A percentile compares a stretch with the other conserved stretches of the same genome.
Conservation (phyloP, 208 protist species). For the Endotrypanum monterogeii region DNA sequence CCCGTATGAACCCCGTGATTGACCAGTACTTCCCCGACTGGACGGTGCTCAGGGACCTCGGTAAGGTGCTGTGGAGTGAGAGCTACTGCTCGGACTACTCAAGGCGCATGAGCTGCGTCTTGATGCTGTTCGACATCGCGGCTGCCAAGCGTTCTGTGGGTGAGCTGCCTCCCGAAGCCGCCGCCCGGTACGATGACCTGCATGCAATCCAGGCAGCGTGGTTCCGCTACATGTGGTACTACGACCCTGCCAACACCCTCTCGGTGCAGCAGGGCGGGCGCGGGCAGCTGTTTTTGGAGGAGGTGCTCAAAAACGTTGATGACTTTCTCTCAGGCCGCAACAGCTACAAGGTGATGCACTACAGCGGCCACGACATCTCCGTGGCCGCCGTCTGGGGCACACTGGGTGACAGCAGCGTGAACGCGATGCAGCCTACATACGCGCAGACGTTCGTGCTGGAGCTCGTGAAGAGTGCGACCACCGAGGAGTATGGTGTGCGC, state of each 20-base stretch:
- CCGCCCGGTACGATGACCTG: constrained; percentile 32
- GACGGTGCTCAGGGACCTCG: constrained; percentile 28
- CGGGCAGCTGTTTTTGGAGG: constrained; percentile 38
- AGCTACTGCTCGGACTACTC: constrained; percentile 34
- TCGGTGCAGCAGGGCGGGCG: constrained; percentile 38
- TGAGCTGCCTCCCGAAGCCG: constrained; percentile 7
- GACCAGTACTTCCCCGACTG: constrained; percentile 28
- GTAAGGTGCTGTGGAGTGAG: constrained; percentile 30
- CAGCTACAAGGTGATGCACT: constrained; percentile 53
- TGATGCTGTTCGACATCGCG: constrained; percentile 44
- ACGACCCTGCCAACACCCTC: constrained; percentile 30
- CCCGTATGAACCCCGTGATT: constrained; percentile 17
- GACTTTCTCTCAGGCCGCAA: constrained; percentile 21
- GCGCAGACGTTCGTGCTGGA: constrained; percentile 46
- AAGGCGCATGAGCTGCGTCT: constrained; percentile 29
- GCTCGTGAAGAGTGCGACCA: constrained; percentile 33
- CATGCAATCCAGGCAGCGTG: constrained; percentile 19
- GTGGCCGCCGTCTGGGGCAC: constrained; percentile 32
- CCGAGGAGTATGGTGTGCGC: constrained; percentile 37
- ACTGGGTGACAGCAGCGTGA: constrained; percentile 32
- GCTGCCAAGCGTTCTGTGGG: constrained; percentile 25
- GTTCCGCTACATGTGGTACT: constrained; percentile 21
- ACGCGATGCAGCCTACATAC: constrained; percentile 43
- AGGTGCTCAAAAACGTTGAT: constrained; percentile 47
- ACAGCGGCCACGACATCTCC: constrained; percentile 50